These are phyloP conservation scores for Umbelopsis sp. DNA, from an alignment of 192 early-diverging fungal genomes.

Conservation along the genomic window DNA sequence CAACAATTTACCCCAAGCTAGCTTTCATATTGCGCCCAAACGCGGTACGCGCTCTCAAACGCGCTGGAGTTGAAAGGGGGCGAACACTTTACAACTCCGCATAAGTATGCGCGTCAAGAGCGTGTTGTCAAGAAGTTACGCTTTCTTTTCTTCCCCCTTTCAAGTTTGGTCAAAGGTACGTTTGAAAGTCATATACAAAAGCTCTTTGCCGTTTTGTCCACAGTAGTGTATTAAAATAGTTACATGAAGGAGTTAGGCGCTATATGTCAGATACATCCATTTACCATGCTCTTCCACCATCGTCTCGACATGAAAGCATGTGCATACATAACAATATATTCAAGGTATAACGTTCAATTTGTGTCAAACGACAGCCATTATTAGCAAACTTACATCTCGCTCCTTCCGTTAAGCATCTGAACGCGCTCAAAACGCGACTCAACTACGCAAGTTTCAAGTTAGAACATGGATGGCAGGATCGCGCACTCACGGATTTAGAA, in stretches of 20 bases:
- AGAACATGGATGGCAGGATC: constrained; percentile 35
- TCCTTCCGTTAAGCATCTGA: not conserved
- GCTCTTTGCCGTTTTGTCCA: not conserved
- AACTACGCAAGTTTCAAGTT: constrained; percentile 38
- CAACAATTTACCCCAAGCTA: too few species aligned
- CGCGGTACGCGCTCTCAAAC: constrained; percentile 12
- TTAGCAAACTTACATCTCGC: not conserved
- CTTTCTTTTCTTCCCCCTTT: constrained; percentile 1
- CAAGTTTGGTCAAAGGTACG: constrained; percentile 6
- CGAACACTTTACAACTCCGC: not conserved
- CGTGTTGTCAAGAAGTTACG: constrained; percentile 5
- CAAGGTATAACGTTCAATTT: not conserved
- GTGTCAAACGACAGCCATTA: too few species aligned
- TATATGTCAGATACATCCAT: constrained; percentile 1
- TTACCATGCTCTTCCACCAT: not conserved
- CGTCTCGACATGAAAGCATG: not conserved
- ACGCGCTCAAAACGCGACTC: constrained; percentile 26
- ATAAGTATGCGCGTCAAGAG: constrained; percentile 11
- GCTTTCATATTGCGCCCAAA: not conserved
- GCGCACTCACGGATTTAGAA: constrained; percentile 31
- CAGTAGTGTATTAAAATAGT: not conserved
- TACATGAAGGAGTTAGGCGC: not conserved
- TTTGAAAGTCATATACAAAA: not conserved
- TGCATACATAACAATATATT: constrained; percentile 8
- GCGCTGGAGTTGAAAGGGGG: constrained; percentile 15